Evolutionary conservation across 306 rosid species (phyloP).

Genomic region (Pachyrhizus erosus): DNA sequence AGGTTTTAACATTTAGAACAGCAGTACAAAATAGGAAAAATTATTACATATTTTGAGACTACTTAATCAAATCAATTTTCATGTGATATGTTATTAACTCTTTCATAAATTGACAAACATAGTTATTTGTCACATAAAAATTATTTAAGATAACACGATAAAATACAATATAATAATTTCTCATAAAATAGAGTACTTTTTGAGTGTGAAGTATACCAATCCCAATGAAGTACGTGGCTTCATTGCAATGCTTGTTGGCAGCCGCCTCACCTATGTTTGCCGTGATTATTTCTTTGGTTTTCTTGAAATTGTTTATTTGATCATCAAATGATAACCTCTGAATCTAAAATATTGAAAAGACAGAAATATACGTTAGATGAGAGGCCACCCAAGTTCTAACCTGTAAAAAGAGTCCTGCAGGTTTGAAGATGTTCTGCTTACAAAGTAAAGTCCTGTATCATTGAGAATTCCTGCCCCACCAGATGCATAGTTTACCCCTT

Average conservation of each 20-base stretch:
- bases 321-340: conserved; percentile 83
- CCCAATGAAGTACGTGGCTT: conserved; percentile 80
- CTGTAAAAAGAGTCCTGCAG: background rate
- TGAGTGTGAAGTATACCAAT: conserved; percentile 52
- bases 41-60: no score
- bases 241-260: conserved; percentile 62
- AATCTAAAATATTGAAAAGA: conserved; percentile 50
- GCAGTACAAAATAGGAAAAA: conserved; percentile 2
- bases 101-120: no score
- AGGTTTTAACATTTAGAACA: conserved; percentile 31
- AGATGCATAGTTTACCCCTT: conserved; percentile 86
- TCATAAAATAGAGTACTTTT: background rate
- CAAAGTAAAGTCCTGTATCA: conserved; percentile 86
- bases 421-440: conserved; percentile 44
- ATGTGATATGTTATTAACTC: no score
- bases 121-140: no score
- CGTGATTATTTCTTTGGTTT: conserved; percentile 55
- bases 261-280: conserved; percentile 59
- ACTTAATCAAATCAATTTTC: no score
- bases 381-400: background rate
- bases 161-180: no score
- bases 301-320: conserved; percentile 66
- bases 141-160: no score
- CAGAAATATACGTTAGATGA: background rate
- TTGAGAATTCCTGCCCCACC: conserved; percentile 96